These are phyloP conservation scores for Curvularia spicifera DNA, from an alignment of 2,329 filamentous ascomycete genomes.

Conservation along the genomic window DNA sequence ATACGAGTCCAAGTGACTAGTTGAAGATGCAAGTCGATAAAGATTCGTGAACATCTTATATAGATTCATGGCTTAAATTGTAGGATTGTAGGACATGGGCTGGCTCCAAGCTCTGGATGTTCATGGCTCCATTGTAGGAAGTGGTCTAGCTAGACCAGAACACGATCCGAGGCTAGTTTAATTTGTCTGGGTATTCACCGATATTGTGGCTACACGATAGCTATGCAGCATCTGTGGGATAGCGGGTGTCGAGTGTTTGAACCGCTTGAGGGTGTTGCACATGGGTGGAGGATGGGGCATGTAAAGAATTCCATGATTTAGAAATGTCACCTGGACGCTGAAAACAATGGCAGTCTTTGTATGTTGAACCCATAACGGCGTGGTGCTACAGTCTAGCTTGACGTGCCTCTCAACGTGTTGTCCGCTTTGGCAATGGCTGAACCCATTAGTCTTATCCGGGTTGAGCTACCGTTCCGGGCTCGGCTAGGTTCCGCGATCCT, in stretches of 20 bases:
- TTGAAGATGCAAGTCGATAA: background rate
- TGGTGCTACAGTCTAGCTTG: background rate
- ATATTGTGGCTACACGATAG: conserved; percentile 17
- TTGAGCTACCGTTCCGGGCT: background rate
- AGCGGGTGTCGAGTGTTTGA: background rate
- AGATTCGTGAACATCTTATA: conserved; percentile 15
- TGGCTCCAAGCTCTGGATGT: conserved; percentile 3
- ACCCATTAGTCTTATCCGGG: background rate
- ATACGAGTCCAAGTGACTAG: background rate
- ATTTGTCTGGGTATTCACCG: conserved; percentile 16
- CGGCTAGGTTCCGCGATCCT: conserved; percentile 14
- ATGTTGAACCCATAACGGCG: background rate
- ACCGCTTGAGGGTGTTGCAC: background rate
- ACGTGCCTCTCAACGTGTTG: background rate
- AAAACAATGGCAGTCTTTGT: background rate
- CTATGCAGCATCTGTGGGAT: conserved; percentile 1
- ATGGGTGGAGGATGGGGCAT: background rate
- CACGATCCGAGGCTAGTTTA: conserved; percentile 14
- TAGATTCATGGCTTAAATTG: background rate
- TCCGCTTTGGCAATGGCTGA: background rate
- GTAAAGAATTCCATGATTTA: background rate
- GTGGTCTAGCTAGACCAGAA: conserved; percentile 13
- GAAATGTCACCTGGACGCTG: background rate
- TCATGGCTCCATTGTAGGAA: conserved; percentile 11
- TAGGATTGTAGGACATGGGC: conserved; percentile 1